phyloP scores from a whole-genome alignment of 1,139 yeast species.

The Diutina scorzettiae region DNA sequence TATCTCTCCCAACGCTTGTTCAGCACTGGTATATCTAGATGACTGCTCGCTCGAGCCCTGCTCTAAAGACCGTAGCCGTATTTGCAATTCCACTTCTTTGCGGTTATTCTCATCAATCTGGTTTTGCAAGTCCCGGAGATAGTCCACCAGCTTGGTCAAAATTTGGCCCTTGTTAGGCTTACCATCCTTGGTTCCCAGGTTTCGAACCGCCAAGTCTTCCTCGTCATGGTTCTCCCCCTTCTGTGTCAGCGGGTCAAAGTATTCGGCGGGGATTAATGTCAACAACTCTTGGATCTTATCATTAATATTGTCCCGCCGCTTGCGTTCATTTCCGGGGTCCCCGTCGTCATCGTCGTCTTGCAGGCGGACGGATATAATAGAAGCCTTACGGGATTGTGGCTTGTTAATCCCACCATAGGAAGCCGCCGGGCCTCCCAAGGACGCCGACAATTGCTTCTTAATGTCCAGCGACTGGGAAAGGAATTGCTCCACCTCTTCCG shows the following conservation, averaged over 20 bases:
- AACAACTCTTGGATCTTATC: constrained; percentile 80
- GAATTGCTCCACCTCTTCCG: constrained; percentile 15
- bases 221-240: constrained; percentile 5
- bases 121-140: constrained; percentile 61
- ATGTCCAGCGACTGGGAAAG: constrained; percentile 25
- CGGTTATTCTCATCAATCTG: constrained; percentile 69
- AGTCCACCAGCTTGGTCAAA: constrained; percentile 73
- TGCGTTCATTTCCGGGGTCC: constrained; percentile 40
- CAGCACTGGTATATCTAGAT: constrained; percentile 79
- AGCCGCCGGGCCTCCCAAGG: constrained; percentile 22
- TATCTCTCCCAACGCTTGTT: constrained; percentile 58
- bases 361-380: constrained; percentile 20
- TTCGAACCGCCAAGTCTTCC: constrained; percentile 19
- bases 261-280: constrained; percentile 52
- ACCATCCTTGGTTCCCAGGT: constrained; percentile 71
- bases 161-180: constrained; percentile 92
- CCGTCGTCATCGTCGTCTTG: constrained; percentile 21
- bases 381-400: constrained; percentile 30
- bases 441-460: constrained; percentile 31
- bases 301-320: constrained; percentile 79
- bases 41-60: constrained; percentile 25
- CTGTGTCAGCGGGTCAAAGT: constrained; percentile 19
- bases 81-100: constrained; percentile 62
- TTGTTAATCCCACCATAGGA: constrained; percentile 21
- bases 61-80: constrained; percentile 41